Percentiles rank a stretch among this genome's conserved stretches.
These are phyloP conservation scores for Potentilla sterilis DNA, from an alignment of 306 rosid species.

Conservation along the genomic window DNA sequence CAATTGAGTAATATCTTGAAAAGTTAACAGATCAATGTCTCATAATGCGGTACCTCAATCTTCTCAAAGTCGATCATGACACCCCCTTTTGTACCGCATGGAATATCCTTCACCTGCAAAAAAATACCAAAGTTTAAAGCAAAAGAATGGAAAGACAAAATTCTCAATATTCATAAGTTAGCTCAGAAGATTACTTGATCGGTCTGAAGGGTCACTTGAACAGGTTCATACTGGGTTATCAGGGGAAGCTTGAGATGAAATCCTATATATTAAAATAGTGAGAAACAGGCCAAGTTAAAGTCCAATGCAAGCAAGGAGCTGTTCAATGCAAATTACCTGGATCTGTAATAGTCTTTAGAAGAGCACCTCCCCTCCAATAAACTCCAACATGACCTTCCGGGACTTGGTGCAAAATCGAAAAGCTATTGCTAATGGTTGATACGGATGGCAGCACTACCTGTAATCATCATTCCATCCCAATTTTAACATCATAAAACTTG, in stretches of 20 bases:
- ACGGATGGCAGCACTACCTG: constrained; percentile 59
- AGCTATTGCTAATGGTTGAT: constrained; percentile 34
- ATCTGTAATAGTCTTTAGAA: constrained; percentile 63
- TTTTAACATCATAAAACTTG: not conserved
- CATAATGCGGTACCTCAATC: constrained; percentile 61
- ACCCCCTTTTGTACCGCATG: constrained; percentile 96
- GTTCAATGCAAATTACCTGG: constrained; percentile 51
- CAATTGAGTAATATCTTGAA: not conserved
- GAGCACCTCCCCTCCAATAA: constrained; percentile 98
- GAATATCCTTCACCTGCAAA: constrained; percentile 81
- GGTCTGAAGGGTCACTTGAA: constrained; percentile 92
- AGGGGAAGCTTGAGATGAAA: constrained; percentile 86
- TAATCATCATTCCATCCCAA: constrained; percentile 14
- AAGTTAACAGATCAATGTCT: not conserved
- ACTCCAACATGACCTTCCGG: constrained; percentile 98
- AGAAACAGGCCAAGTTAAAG: constrained; percentile 9
- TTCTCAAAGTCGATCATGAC: constrained; percentile 85
- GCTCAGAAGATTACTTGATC: constrained; percentile 53
- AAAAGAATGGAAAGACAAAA: constrained; percentile 16
- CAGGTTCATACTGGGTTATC: constrained; percentile 75
- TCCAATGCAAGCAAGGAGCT: not conserved
- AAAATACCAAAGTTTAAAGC: not conserved
- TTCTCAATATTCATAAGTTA: not conserved
- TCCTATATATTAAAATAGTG: constrained; percentile 44
- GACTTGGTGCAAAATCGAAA: constrained; percentile 84